Conservation (phyloP, 2,329 filamentous ascomycete genomes). For the Fusarium sp. region DNA sequence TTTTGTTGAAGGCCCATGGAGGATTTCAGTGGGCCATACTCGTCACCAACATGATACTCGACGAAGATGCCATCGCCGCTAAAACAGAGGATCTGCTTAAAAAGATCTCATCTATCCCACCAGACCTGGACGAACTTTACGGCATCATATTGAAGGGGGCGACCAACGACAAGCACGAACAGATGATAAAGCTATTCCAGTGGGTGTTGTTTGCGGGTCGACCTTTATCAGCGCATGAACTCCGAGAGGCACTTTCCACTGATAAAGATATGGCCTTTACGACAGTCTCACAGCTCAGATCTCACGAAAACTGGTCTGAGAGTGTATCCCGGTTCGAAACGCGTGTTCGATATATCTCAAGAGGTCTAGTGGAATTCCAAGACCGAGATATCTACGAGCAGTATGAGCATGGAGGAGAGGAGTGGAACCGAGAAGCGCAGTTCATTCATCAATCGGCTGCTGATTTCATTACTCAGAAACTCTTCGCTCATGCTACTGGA, state of each 20-base stretch:
- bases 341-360: not conserved
- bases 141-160: not conserved
- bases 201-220: not conserved
- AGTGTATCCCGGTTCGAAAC: rapidly evolving
- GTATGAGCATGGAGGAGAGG: not conserved
- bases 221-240: not conserved
- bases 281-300: not conserved
- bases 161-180: rapidly evolving
- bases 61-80: not conserved
- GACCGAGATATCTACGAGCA: not conserved
- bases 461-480: not conserved
- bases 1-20: not conserved
- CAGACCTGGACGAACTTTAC: not conserved
- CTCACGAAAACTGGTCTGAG: not conserved
- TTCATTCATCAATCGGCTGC: slow-evolving; percentile 8
- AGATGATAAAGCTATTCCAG: not conserved
- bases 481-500: rapidly evolving
- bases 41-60: not conserved
- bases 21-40: slow-evolving; percentile 7
- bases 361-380: not conserved
- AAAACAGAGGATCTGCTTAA: not conserved
- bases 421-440: not conserved
- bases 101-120: not conserved
- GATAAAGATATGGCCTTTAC: not conserved
- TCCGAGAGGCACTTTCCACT: not conserved